Evolutionary conservation across 805 yeast species (phyloP), one percentile per base, ranked within the genome.

Genomic region (Saturnispora serradocipensis): DNA sequence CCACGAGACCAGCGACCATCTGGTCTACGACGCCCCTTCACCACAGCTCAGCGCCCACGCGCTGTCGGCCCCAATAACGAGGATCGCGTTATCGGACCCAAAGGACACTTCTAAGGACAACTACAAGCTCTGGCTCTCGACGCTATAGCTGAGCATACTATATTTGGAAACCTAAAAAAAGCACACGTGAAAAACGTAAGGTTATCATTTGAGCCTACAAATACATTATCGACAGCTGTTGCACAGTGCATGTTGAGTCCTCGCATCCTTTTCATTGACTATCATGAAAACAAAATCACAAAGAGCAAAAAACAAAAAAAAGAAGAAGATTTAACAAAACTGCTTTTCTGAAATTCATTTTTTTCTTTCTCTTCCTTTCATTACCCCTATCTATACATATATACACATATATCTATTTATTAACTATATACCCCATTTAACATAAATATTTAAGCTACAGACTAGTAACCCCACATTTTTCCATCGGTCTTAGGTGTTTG

Each of bases 71-170:
- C 28, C 39, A 34, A 45, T 45, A 30, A 45, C 47, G 10, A 16
- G 47, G 30, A 45, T 45, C 20, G 13, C n/a, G 13, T 45, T 45
- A n/a, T 30, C 34, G 16, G 47, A 45, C n/a, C 47, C 47, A 30
- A 45, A 36, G 32, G 47, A 45, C n/a, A 45, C 47, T 20, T n/a
- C 46, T 9, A 48, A 48, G 46, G 48, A 43, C 36, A 49, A 49
- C 20, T 49, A 49, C 44, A 43, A 43, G 30, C 24, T 49, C 24
- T 49, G 51, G 51, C 43, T 49, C 18, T 15, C 35, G n/a, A 28
- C 50, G 6, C 50, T 28, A 25, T 47, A 20, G 34, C 34, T 30
- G 34, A 30, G 34, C 34, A 30, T 3, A 30, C 34, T 30, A 24
- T 24, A 43, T 13, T 18, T 18, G 22, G 22, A 36, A 36, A 15